phyloP scores from a whole-genome alignment of 2,329 filamentous ascomycete species.

The Biscogniauxia mediterranea region DNA sequence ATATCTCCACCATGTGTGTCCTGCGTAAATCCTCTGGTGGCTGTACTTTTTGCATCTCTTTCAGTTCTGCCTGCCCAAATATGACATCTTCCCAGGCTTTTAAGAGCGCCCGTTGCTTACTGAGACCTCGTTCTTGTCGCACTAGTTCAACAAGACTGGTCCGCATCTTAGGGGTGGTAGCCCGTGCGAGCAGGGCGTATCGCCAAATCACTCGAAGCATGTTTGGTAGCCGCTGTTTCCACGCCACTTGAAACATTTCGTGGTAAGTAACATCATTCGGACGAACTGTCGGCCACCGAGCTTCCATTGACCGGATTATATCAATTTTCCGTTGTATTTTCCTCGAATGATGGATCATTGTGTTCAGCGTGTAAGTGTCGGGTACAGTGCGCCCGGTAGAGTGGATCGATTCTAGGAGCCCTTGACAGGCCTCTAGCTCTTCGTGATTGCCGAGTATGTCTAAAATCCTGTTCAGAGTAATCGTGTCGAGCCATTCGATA shows the following conservation, averaged over 20 bases:
- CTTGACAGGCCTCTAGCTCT: conserved; percentile 17
- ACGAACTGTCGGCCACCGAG: conserved; percentile 16
- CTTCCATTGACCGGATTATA: conserved; percentile 11
- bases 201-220: conserved; percentile 32
- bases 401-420: conserved; percentile 20
- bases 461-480: conserved; percentile 31
- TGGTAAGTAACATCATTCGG: conserved; percentile 26
- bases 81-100: conserved; percentile 30
- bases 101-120: conserved; percentile 14
- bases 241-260: conserved; percentile 26
- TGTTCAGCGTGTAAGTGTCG: conserved; percentile 28
- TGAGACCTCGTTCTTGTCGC: not conserved
- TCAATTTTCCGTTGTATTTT: conserved; percentile 13
- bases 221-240: conserved; percentile 28
- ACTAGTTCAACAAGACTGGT: conserved; percentile 21
- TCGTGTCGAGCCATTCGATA: conserved; percentile 25
- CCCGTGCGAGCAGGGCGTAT: conserved; percentile 22
- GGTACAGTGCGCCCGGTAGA: conserved; percentile 8
- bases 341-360: conserved; percentile 26
- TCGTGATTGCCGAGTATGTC: conserved; percentile 22
- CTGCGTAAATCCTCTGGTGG: not conserved
- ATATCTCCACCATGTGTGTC: conserved; percentile 15
- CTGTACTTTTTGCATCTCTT: conserved; percentile 7
- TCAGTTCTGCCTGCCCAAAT: conserved; percentile 24
- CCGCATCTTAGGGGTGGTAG: conserved; percentile 21